Base-by-base conservation (phyloP, 805 yeast species). In the Crinitomyces ghanaensis region DNA sequence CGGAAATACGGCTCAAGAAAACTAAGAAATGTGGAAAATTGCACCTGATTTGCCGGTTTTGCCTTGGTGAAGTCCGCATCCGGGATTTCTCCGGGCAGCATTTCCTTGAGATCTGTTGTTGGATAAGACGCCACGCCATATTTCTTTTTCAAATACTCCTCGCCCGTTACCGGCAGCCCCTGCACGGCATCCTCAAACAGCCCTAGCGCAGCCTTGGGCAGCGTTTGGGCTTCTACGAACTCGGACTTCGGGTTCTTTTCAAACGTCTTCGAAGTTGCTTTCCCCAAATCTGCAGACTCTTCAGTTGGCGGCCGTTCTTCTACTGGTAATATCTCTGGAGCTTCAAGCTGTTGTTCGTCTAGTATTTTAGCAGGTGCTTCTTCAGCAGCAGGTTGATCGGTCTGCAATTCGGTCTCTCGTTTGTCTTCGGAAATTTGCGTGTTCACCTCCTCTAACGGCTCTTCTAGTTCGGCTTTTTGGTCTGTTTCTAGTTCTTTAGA, bases 121-220 rank as follows among this genome's bases (percentile, higher is more conserved):
- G 98, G 98, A 52, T 74, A 91, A n/a, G 86, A 74, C 0, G 91
- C 81, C 11, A 91, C 98, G 3, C 81, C 95, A 48, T 76, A 84
- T 51, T 78, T 79, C 43, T 66, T 66, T 50, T 80, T 79, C 38
- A 80, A 54, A 46, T 70, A 82, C 30, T 81, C 94, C 26, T 71
- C 74, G 5, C 84, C 84, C n/a, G 72, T 72, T 12, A 72, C 66
- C 38, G 72, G 77, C 14, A 72, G 50, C 1, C 79, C 79, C 30
- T 72, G 65, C 19, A 56, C 39, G 3, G 25, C 39, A 22, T 78
- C 86, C 6, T 72, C 65, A 42, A 72, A 82, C 16, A 82, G 56
- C 0, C 82, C 84, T 34, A 82, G 55, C 0, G 84, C 82, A 2
- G 74, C 72, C 3, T 70, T 30, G n/a, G 86, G 80, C 27, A 80